A percentile compares a stretch with the other conserved stretches of the same genome.
Conservation (phyloP, 139 green algal species). For the Chlamydomonas sphaeroides region DNA sequence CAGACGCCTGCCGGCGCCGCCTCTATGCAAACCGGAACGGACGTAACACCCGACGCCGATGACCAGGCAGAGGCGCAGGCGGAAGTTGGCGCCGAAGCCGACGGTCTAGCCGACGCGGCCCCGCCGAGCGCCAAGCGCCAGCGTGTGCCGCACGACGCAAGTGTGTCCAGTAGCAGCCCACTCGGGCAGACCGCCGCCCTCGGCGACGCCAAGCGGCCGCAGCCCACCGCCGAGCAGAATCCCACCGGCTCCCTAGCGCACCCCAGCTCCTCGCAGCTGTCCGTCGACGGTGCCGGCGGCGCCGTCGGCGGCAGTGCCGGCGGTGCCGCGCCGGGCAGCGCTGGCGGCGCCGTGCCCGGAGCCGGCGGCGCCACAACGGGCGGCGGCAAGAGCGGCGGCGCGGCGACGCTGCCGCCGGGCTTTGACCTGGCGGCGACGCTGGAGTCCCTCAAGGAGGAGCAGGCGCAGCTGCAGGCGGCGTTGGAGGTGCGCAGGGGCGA, state of each 20-base stretch:
- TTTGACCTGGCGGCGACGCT: not conserved
- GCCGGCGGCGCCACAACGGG: not conserved
- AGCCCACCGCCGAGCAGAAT: no score
- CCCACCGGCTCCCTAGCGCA: not conserved
- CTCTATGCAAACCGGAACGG: no score
- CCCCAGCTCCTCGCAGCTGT: conserved; percentile 7
- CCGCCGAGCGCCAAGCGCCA: conserved; percentile 13
- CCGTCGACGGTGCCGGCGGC: not conserved
- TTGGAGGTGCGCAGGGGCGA: conserved; percentile 32
- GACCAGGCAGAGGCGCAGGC: no score
- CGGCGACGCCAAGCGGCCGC: no score
- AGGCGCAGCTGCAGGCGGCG: conserved; percentile 5
- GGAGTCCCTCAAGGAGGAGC: conserved; percentile 1
- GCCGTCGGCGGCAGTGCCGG: not conserved
- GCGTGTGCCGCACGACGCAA: not conserved
- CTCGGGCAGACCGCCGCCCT: no score
- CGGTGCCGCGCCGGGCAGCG: not conserved
- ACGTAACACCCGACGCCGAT: no score
- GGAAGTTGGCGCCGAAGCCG: no score
- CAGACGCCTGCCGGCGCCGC: no score
- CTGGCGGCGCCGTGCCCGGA: not conserved
- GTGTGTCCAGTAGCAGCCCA: not conserved
- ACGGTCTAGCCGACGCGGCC: no score
- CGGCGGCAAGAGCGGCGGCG: not conserved
- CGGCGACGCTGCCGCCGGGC: conserved; percentile 1